Evolutionary conservation across 306 rosid genomes (phyloP).

Genomic region (Argentina anserina): DNA sequence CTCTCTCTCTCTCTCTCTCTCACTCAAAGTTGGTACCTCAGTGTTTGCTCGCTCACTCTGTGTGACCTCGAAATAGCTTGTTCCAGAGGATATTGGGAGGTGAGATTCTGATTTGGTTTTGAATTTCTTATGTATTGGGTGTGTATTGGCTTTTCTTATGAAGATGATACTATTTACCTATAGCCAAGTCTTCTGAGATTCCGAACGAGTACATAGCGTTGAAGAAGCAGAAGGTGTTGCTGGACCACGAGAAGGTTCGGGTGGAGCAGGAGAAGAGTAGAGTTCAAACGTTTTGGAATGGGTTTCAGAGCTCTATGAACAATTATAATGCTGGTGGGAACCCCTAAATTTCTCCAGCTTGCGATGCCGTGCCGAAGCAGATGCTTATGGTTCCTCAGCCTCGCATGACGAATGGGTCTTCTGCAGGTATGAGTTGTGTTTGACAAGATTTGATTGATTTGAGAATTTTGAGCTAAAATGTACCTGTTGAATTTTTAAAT

Average conservation of each 20-base stretch:
- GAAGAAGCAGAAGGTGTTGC: conserved; percentile 64
- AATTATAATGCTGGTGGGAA: conserved; percentile 40
- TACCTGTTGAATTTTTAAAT: background rate
- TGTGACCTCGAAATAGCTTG: too few relatives aligned
- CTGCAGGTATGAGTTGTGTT: conserved; percentile 36
- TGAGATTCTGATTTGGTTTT: too few relatives aligned
- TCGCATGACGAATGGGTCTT: conserved; percentile 10
- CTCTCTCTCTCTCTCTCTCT: too few relatives aligned
- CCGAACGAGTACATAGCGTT: conserved; percentile 61
- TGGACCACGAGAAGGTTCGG: conserved; percentile 54
- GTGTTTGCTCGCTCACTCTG: too few relatives aligned
- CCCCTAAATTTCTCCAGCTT: conserved; percentile 9
- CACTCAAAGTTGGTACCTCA: too few relatives aligned
- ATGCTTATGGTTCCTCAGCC: conserved; percentile 30
- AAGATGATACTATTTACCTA: too few relatives aligned
- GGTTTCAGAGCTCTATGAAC: conserved; percentile 54
- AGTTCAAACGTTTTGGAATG: conserved; percentile 53
- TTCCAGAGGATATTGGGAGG: too few relatives aligned
- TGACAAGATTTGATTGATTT: background rate
- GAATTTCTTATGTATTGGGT: too few relatives aligned
- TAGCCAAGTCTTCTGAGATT: too few relatives aligned
- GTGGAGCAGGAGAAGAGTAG: conserved; percentile 64
- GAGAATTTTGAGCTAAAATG: too few relatives aligned
- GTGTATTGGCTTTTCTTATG: too few relatives aligned
- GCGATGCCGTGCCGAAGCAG: conserved; percentile 14